Conservation (phyloP, 192 early-diverging fungal genomes). For the Coemansia sp. region DNA sequence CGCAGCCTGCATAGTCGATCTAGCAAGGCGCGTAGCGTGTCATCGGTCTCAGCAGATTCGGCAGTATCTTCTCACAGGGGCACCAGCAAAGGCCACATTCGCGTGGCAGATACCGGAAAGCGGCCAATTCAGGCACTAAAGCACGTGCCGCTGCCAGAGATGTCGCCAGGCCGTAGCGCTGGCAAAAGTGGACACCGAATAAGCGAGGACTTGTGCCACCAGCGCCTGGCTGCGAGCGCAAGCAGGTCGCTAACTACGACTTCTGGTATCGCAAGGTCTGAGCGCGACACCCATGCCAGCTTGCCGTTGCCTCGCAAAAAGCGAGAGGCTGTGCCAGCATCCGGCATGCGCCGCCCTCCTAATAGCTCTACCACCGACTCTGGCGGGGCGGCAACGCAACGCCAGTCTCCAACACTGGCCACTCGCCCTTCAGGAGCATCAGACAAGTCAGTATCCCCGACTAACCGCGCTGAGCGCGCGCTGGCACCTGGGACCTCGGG, state of each 20-base stretch:
- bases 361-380: neutral
- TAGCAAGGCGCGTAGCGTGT: constrained; percentile 8
- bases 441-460: constrained; percentile 11
- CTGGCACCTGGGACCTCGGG: constrained; percentile 8
- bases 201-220: neutral
- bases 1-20: neutral
- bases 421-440: neutral
- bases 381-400: neutral
- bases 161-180: neutral
- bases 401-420: neutral
- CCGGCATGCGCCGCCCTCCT: constrained; percentile 1
- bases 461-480: constrained; percentile 4
- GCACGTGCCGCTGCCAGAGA: neutral
- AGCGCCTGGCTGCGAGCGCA: neutral
- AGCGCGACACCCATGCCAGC: neutral
- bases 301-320: neutral
- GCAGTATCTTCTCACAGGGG: neutral
- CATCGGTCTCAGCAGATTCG: constrained; percentile 7
- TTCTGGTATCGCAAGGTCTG: neutral
- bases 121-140: neutral
- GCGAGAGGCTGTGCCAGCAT: neutral
- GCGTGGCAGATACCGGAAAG: neutral
- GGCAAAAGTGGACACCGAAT: neutral
- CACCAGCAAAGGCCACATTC: neutral
- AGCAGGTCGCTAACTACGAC: neutral